These are phyloP conservation scores for Leccinum variicolor DNA, from an alignment of 768 basidiomycete species.

Conservation along the genomic window DNA sequence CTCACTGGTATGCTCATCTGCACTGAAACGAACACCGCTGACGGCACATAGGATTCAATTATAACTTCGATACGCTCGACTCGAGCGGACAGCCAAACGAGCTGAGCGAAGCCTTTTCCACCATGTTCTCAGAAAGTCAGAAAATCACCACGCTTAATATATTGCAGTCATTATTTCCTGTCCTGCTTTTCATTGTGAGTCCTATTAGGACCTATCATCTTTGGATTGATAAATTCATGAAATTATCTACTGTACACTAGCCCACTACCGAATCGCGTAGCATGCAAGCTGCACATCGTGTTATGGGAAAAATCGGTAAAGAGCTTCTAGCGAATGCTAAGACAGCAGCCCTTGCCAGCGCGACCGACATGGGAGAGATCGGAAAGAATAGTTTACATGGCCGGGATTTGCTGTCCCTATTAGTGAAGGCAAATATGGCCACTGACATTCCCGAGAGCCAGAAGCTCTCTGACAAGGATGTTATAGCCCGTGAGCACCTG, in stretches of 20 bases:
- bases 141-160: conserved; percentile 24
- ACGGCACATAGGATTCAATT: conserved; percentile 35
- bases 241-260: background rate
- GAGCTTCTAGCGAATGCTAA: conserved; percentile 50
- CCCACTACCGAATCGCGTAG: background rate
- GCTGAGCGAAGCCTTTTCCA: conserved; percentile 32
- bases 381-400: conserved; percentile 33
- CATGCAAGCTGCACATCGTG: conserved; percentile 11
- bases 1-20: conserved; percentile 30
- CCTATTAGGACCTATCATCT: background rate
- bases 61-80: conserved; percentile 33
- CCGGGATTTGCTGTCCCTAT: conserved; percentile 47
- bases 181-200: conserved; percentile 39
- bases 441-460: conserved; percentile 54
- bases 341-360: conserved; percentile 26
- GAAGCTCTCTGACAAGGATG: conserved; percentile 59
- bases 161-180: conserved; percentile 35
- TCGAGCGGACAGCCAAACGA: conserved; percentile 25
- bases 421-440: conserved; percentile 52
- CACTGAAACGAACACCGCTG: background rate
- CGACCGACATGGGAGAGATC: conserved; percentile 25
- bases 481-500: conserved; percentile 46
- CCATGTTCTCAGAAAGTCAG: conserved; percentile 23
- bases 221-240: background rate
- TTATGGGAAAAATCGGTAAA: conserved; percentile 35